Evolutionary conservation across 805 yeast genomes (phyloP), one percentile per base, ranked within the genome.

Genomic region (Lipomyces anomalus): DNA sequence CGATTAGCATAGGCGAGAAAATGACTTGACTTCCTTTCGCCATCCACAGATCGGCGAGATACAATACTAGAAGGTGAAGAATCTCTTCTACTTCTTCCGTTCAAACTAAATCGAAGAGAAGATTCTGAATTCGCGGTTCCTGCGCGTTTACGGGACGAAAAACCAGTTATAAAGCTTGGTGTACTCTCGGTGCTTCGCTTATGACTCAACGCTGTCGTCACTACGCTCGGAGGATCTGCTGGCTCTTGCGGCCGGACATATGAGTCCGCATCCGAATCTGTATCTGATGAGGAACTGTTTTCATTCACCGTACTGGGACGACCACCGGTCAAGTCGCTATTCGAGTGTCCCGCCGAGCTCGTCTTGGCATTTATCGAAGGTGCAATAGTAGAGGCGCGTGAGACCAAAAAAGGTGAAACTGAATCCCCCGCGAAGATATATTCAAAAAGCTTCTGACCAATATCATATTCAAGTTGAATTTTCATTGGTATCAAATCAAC

Each of bases 381-480:
- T n/a, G n/a, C n/a, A n/a, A n/a, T n/a, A 13, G 30, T 26, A 9
- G 30, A 26, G 30, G 11, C 51, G n/a, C n/a, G n/a, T 5, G 42
- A 45, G 17, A 55, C 48, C 20, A 55, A 38, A 37, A 58, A 62
- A 17, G 52, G 65, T 7, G 55, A 50, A 33, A 60, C 57, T 28
- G 62, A 65, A 13, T 66, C 67, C 22, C 71, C 66, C 0, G 95
- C 95, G 65, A 86, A 82, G n/a, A 82, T 65, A 66, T 85, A 89
- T 16, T 71, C 67, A 58, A 82, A 68, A 22, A 89, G 61, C 54
- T 73, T 75, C 33, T 73, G 74, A 1, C 88, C 82, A 0, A 89
- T 77, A 1, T 67, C 68, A 52, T 82, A 84, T 50, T 89, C 97
- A 32, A 90, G 61, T 52, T 81, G 83, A 2, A 90, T 56, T 48